Evolutionary conservation across 306 rosid genomes (phyloP).

Genomic region (Delonix regia): DNA sequence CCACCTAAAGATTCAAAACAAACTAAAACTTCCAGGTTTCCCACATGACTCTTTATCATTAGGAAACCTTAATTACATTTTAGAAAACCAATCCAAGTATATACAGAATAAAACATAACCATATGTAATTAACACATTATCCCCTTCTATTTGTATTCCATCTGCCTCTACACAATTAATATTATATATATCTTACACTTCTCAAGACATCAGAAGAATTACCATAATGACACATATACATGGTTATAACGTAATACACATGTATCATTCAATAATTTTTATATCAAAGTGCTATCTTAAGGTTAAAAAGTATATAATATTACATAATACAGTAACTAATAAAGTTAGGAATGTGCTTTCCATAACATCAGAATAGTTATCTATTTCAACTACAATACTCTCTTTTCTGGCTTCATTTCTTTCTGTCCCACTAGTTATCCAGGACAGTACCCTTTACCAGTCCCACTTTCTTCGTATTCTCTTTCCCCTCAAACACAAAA

Average conservation of each 20-base stretch:
- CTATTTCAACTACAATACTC: background rate
- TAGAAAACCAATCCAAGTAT: background rate
- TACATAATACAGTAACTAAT: background rate
- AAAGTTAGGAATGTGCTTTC: background rate
- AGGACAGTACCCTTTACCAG: background rate
- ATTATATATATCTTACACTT: background rate
- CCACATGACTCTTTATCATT: background rate
- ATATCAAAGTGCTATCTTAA: background rate
- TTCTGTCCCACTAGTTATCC: background rate
- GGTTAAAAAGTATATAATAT: background rate
- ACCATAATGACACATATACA: background rate
- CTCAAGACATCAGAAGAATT: background rate
- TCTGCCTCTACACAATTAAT: background rate
- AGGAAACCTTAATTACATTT: slow-evolving; percentile 9
- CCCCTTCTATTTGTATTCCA: background rate
- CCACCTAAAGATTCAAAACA: background rate
- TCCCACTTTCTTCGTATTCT: background rate
- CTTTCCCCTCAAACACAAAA: slow-evolving; percentile 25
- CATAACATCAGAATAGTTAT: background rate
- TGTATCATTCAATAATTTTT: background rate
- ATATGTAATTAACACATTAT: background rate
- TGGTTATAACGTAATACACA: background rate
- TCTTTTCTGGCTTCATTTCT: background rate
- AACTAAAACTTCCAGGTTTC: background rate
- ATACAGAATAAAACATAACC: background rate